These are phyloP conservation scores for Pyrus betulifolia DNA, from an alignment of 306 rosid species.

Conservation along the genomic window DNA sequence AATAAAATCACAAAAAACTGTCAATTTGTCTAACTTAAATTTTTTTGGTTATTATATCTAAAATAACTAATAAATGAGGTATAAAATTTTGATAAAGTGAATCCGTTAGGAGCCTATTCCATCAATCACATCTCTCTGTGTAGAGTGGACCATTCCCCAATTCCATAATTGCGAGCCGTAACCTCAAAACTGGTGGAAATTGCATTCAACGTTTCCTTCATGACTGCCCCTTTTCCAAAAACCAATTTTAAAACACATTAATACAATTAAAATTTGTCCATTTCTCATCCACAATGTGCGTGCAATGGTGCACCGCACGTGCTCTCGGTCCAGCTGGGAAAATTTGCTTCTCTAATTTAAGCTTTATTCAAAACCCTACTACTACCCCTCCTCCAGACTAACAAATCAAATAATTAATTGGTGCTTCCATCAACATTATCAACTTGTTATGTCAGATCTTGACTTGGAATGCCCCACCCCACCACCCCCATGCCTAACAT, in stretches of 20 bases:
- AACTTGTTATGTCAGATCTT: constrained; percentile 13
- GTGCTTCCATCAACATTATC: constrained; percentile 6
- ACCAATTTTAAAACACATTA: not conserved
- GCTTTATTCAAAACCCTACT: not conserved
- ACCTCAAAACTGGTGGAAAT: not conserved
- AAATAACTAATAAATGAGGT: too few relatives aligned
- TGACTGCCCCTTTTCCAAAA: not conserved
- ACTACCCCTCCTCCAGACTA: not conserved
- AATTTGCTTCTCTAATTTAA: constrained; percentile 31
- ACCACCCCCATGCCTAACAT: not conserved
- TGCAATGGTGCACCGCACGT: constrained; percentile 51
- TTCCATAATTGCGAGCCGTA: constrained; percentile 27
- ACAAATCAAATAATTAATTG: not conserved
- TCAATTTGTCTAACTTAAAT: too few relatives aligned
- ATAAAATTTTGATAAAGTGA: too few relatives aligned
- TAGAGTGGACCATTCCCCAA: not conserved
- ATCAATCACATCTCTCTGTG: too few relatives aligned
- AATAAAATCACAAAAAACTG: too few relatives aligned
- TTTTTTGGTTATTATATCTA: too few relatives aligned
- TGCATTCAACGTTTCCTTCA: too few relatives aligned
- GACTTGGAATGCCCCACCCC: not conserved
- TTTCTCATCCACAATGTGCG: constrained; percentile 25
- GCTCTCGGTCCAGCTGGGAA: constrained; percentile 37
- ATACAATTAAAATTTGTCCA: constrained; percentile 31
- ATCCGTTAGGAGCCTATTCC: too few relatives aligned